phyloP scores from a whole-genome alignment of 2,329 filamentous ascomycete species.

The Colletotrichum agaves region DNA sequence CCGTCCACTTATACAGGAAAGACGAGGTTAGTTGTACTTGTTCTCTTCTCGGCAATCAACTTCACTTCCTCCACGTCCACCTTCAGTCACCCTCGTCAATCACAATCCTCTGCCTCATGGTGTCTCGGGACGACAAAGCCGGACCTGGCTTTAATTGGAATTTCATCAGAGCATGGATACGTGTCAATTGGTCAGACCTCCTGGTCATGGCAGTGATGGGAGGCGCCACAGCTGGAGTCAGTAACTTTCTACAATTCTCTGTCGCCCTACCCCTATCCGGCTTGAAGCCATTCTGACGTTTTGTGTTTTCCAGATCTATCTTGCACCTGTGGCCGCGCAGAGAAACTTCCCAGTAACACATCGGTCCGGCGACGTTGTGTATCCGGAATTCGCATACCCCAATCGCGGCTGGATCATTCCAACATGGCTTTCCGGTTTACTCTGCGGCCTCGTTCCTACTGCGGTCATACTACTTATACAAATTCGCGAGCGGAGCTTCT shows the following conservation, averaged over 20 bases:
- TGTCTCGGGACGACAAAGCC: background rate
- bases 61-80: too few species aligned
- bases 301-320: constrained; percentile 56
- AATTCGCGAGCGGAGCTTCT: constrained; percentile 65
- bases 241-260: constrained; percentile 7
- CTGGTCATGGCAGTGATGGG: constrained; percentile 68
- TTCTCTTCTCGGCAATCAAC: too few species aligned
- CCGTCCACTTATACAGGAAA: too few species aligned
- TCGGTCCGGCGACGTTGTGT: constrained; percentile 68
- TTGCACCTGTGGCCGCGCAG: constrained; percentile 63
- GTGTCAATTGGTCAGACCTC: constrained; percentile 67
- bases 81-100: too few species aligned
- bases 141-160: constrained; percentile 16
- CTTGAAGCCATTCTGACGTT: background rate
- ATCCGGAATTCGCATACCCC: constrained; percentile 73
- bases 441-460: constrained; percentile 68
- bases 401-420: constrained; percentile 71
- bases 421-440: constrained; percentile 66
- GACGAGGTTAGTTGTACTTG: too few species aligned
- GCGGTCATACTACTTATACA: constrained; percentile 66
- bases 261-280: background rate
- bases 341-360: constrained; percentile 70
- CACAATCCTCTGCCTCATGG: too few species aligned
- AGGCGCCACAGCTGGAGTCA: constrained; percentile 45
- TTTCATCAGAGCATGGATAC: constrained; percentile 58